These are phyloP conservation scores for Aegilops speltoides DNA, from an alignment of 176 grass and related monocot genomes.

Conservation along the genomic window DNA sequence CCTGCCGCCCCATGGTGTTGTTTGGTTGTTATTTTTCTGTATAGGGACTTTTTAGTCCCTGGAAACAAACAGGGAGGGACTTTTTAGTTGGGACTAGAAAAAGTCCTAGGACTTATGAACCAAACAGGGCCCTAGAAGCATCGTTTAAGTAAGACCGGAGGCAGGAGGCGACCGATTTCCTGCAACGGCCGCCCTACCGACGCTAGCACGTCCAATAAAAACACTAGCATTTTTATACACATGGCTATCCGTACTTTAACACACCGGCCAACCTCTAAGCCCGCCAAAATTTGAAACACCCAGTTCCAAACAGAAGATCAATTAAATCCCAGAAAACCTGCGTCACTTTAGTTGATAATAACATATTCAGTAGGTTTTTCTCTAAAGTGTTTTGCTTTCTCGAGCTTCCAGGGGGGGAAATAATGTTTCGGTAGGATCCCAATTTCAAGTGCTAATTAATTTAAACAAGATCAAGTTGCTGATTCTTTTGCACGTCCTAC, in stretches of 20 bases:
- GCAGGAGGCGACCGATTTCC: not conserved
- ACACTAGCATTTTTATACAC: not conserved
- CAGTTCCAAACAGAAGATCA: conserved; percentile 32
- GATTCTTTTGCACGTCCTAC: conserved; percentile 22
- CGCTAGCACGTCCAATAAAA: not conserved
- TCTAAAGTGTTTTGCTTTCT: conserved; percentile 41
- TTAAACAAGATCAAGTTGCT: conserved; percentile 34
- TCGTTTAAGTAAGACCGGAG: not conserved
- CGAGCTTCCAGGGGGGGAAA: conserved; percentile 25
- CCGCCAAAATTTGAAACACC: conserved; percentile 56
- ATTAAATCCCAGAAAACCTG: conserved; percentile 47
- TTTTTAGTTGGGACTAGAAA: too few relatives aligned
- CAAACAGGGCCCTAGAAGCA: too few relatives aligned
- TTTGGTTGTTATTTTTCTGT: too few relatives aligned
- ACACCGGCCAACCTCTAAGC: conserved; percentile 23
- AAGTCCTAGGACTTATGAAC: too few relatives aligned
- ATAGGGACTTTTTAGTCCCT: too few relatives aligned
- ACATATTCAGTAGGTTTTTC: conserved; percentile 30
- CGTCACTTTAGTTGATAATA: conserved; percentile 28
- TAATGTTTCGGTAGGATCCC: conserved; percentile 43
- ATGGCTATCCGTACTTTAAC: not conserved
- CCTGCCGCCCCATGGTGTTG: too few relatives aligned
- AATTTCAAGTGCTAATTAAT: conserved; percentile 31
- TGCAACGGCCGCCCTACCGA: not conserved
- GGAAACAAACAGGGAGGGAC: too few relatives aligned